Percentiles rank a stretch among this genome's conserved stretches.
Evolutionary conservation across 2,329 filamentous ascomycete genomes (phyloP).

Genomic region (Penicillium aurantiogriseum): DNA sequence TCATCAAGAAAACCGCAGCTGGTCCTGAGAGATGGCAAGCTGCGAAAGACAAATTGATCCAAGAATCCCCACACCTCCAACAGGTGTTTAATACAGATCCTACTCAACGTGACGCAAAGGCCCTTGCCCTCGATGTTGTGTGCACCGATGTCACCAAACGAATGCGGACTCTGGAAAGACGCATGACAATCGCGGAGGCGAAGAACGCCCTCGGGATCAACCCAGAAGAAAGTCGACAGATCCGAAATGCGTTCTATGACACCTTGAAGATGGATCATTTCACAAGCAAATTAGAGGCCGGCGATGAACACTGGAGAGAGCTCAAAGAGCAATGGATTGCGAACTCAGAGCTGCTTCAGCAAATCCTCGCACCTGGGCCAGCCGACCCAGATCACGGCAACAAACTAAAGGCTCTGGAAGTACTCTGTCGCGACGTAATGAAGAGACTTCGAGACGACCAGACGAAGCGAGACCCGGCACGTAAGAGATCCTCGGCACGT

Average conservation of each 20-base stretch:
- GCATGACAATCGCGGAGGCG: conserved; percentile 72
- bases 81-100: conserved; percentile 59
- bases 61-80: conserved; percentile 63
- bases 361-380: conserved; percentile 52
- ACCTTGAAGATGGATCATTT: conserved; percentile 66
- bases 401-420: conserved; percentile 66
- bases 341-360: conserved; percentile 55
- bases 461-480: conserved; percentile 53
- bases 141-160: conserved; percentile 80
- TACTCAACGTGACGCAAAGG: conserved; percentile 60
- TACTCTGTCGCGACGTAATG: conserved; percentile 72
- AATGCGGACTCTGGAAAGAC: conserved; percentile 63
- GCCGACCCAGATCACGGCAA: conserved; percentile 53
- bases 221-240: conserved; percentile 63
- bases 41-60: conserved; percentile 65
- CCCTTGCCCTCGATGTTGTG: conserved; percentile 72
- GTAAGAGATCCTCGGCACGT: conserved; percentile 35
- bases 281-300: conserved; percentile 70
- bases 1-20: conserved; percentile 74
- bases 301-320: conserved; percentile 67
- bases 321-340: conserved; percentile 68
- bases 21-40: conserved; percentile 72
- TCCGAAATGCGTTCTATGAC: conserved; percentile 65
- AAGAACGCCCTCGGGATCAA: conserved; percentile 71
- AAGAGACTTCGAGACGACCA: conserved; percentile 71